Percentiles rank a stretch among this genome's conserved stretches.
These are phyloP conservation scores for Coleophoma crateriformis DNA, from an alignment of 2,329 filamentous ascomycete genomes.

Conservation along the genomic window DNA sequence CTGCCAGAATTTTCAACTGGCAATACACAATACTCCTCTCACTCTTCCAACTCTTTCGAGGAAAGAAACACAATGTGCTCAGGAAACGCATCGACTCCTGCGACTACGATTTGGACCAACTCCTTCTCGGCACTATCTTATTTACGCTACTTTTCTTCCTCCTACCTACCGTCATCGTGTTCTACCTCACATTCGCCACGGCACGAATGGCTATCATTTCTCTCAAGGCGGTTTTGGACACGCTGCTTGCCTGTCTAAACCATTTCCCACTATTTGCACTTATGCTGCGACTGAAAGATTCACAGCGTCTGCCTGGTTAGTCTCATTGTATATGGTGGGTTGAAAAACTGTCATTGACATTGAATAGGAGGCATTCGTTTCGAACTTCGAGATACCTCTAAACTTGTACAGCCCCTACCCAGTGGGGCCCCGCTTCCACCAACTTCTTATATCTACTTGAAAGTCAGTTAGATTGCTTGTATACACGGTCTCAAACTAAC, in stretches of 20 bases:
- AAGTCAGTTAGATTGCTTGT: conserved; percentile 46
- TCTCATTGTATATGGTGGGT: conserved; percentile 2
- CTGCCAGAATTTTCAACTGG: conserved; percentile 97
- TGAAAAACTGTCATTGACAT: conserved; percentile 11
- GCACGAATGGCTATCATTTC: conserved; percentile 93
- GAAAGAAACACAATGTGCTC: conserved; percentile 95
- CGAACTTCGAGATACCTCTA: conserved; percentile 72
- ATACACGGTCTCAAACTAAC: background rate
- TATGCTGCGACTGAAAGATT: conserved; percentile 94
- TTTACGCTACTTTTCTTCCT: conserved; percentile 95
- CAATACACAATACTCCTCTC: conserved; percentile 95
- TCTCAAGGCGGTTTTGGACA: conserved; percentile 87
- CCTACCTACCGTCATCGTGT: conserved; percentile 89
- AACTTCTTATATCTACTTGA: conserved; percentile 80
- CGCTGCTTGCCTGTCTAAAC: conserved; percentile 86
- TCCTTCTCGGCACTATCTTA: conserved; percentile 91
- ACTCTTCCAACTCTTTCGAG: conserved; percentile 96
- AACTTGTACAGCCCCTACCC: conserved; percentile 34
- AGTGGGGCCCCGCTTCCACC: conserved; percentile 30
- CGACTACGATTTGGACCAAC: conserved; percentile 96
- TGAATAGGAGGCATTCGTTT: conserved; percentile 73
- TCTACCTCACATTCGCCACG: conserved; percentile 93
- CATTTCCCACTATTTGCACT: conserved; percentile 96
- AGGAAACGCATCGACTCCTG: conserved; percentile 97
- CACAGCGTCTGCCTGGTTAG: conserved; percentile 75